phyloP scores from a whole-genome alignment of 805 yeast species.

The Yamadazyma akitaensis region DNA sequence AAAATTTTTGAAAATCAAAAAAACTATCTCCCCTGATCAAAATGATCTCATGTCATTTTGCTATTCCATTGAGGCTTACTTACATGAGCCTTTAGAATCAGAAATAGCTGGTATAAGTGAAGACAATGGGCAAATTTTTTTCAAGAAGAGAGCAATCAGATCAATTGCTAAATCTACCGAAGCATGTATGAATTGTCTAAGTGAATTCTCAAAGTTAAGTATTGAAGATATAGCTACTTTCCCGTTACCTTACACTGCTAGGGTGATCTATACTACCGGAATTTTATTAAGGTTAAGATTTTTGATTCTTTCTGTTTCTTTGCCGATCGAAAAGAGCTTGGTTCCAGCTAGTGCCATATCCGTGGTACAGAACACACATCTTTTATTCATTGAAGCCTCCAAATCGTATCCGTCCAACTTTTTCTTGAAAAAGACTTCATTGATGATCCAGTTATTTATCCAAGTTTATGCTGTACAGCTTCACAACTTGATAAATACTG shows the following conservation, averaged over 20 bases:
- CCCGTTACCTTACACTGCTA: conserved; percentile 55
- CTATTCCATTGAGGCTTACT: conserved; percentile 63
- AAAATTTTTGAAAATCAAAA: conserved; percentile 40
- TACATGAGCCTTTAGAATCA: conserved; percentile 53
- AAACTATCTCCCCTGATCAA: conserved; percentile 22
- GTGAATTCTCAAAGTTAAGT: conserved; percentile 44
- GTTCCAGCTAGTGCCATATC: conserved; percentile 46
- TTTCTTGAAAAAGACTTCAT: conserved; percentile 50
- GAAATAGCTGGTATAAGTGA: conserved; percentile 17
- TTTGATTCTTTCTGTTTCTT: conserved; percentile 51
- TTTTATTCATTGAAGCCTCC: conserved; percentile 28
- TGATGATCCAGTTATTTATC: conserved; percentile 55
- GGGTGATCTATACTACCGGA: conserved; percentile 65
- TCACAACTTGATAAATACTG: conserved; percentile 25
- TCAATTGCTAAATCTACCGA: conserved; percentile 50
- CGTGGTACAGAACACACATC: conserved; percentile 27
- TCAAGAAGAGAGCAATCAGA: conserved; percentile 30
- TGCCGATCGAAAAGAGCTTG: conserved; percentile 39
- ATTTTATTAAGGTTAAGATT: conserved; percentile 56
- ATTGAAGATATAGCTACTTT: conserved; percentile 48
- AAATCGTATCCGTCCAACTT: conserved; percentile 37
- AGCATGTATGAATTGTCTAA: conserved; percentile 51
- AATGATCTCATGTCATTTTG: conserved; percentile 28
- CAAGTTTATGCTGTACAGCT: conserved; percentile 62
- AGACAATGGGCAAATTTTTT: conserved; percentile 11